Percentiles rank a stretch among this genome's conserved stretches.
Evolutionary conservation across 1,139 yeast species (phyloP).

Genomic region (Kodamaea arcana): DNA sequence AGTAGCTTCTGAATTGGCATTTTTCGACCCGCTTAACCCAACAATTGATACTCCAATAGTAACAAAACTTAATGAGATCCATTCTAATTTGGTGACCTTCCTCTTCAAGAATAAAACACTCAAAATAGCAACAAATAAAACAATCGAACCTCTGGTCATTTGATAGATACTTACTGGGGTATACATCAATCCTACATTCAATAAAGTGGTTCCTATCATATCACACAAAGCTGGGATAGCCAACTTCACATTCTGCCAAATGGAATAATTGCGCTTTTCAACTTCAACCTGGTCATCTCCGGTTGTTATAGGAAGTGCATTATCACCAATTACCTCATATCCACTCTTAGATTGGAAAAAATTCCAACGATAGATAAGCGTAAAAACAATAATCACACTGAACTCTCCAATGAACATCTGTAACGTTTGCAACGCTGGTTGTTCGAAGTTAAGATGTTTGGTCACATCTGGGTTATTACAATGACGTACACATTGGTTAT

Average conservation of each 20-base stretch:
- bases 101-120: constrained; percentile 62
- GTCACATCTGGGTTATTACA: constrained; percentile 45
- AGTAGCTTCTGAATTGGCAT: constrained; percentile 15
- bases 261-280: constrained; percentile 10
- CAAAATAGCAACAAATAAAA: constrained; percentile 70
- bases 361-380: constrained; percentile 22
- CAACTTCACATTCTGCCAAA: constrained; percentile 26
- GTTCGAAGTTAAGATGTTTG: constrained; percentile 53
- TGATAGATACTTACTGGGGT: constrained; percentile 84
- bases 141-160: constrained; percentile 79
- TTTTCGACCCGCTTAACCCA: constrained; percentile 59
- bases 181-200: constrained; percentile 70
- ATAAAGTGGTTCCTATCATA: constrained; percentile 66
- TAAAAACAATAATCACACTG: constrained; percentile 46
- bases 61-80: constrained; percentile 61
- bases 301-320: constrained; percentile 12
- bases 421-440: constrained; percentile 74
- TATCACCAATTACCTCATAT: too few relatives aligned
- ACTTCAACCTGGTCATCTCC: constrained; percentile 1
- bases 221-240: constrained; percentile 71
- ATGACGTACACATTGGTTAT: constrained; percentile 64
- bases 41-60: constrained; percentile 68
- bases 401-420: constrained; percentile 82
- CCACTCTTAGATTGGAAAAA: constrained; percentile 11
- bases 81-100: constrained; percentile 56